These are phyloP conservation scores for Ceratocystiopsis brevicomis DNA, from an alignment of 2,329 filamentous ascomycete genomes.

Conservation along the genomic window DNA sequence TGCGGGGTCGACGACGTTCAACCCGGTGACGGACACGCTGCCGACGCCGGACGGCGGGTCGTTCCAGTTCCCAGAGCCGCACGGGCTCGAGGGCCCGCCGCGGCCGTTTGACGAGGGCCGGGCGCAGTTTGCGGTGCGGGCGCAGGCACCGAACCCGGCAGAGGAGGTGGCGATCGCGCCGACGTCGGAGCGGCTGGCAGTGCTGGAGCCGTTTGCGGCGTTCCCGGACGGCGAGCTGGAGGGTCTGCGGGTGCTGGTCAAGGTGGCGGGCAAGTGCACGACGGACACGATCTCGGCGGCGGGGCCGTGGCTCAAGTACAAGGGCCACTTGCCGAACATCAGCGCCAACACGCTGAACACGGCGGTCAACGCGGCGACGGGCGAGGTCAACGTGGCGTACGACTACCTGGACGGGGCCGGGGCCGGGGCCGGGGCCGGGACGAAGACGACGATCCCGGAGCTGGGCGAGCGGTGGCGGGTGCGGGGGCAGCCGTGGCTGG, in stretches of 20 bases:
- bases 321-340: conserved; percentile 96
- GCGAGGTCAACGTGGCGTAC: conserved; percentile 82
- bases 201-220: conserved; percentile 73
- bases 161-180: conserved; percentile 64
- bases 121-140: conserved; percentile 51
- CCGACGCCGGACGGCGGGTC: conserved; percentile 58
- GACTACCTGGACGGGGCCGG: conserved; percentile 39
- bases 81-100: conserved; percentile 44
- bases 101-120: conserved; percentile 61
- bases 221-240: conserved; percentile 63
- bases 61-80: conserved; percentile 72
- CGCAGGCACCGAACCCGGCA: conserved; percentile 50
- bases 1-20: conserved; percentile 83
- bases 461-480: conserved; percentile 71
- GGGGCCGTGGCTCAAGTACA: conserved; percentile 97
- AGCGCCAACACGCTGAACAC: conserved; percentile 93
- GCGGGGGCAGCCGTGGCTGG: conserved; percentile 62
- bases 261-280: conserved; percentile 93
- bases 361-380: conserved; percentile 78
- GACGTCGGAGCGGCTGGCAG: conserved; percentile 72
- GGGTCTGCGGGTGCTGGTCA: conserved; percentile 74
- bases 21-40: conserved; percentile 77
- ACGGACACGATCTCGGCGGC: conserved; percentile 97
- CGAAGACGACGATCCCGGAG: conserved; percentile 61
- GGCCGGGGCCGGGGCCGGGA: conserved; percentile 23